Evolutionary conservation across 495 filamentous ascomycete species (phyloP), one percentile per base, ranked within the genome.

Genomic region (Penicillium paxilli): DNA sequence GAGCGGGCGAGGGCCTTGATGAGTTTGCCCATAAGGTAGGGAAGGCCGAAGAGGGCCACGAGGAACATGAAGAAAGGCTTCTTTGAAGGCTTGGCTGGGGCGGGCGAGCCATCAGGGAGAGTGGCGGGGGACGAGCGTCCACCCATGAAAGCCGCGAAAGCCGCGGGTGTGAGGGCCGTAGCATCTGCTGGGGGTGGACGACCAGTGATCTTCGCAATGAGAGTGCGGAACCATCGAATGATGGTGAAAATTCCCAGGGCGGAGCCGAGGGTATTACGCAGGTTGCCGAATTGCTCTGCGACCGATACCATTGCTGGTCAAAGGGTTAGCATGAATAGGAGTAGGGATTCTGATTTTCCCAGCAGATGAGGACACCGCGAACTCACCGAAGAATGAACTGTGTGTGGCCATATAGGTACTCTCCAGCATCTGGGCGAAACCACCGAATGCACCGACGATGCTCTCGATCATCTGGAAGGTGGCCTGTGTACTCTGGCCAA

Each of bases 391-490:
- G 74, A 99, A 99, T 46, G 88, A 93, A 45, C 90, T 95, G 76
- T 98, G 95, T 3, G 95, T 99, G n/a, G 95, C 94, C 95, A 99
- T 98, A 63, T 96, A 99, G 10, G 95, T 98, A 71, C 93, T 97
- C 74, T 99, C 94, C 10, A 99, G 81, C 95, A 99, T 98, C 79
- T 99, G 95, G 16, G 95, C 92, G 66, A 99, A 96, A 2, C 95
- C 95, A 24, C 93, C 90, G 58, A 78, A 97, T 14, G 95, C 92
- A n/a, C 90, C 88, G n/a, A 98, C 94, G 38, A 99, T 89, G 57
- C 91, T 94, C 75, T 99, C 95, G 35, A 99, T 91, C 79, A 98
- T 89, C 80, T 98, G 94, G 66, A 99, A 99, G 1, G 95, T 98
- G n/a, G 93, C 89, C 59, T 92, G 89, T 1, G 95, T 99, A 72